These are phyloP conservation scores for Rostrohypoxylon terebratum DNA, from an alignment of 495 filamentous ascomycete species.

Conservation along the genomic window DNA sequence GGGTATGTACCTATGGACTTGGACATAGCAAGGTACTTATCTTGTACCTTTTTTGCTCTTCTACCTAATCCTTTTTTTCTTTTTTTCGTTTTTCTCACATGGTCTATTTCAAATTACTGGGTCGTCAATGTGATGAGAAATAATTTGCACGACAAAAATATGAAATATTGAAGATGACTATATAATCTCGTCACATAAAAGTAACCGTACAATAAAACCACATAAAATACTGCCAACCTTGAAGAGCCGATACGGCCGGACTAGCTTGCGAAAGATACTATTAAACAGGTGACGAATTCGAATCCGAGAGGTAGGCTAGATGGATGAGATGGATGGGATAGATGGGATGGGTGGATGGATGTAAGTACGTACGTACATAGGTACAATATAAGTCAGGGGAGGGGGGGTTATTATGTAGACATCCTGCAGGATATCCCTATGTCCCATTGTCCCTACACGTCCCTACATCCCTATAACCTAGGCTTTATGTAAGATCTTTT, in stretches of 20 bases:
- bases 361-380: neutral
- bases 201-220: neutral
- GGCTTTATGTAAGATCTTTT: slow-evolving; percentile 12
- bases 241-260: slow-evolving; percentile 3
- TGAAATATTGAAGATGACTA: neutral
- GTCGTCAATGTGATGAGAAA: neutral
- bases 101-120: neutral
- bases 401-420: too few relatives aligned
- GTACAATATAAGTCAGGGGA: too few relatives aligned
- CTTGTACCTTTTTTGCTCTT: neutral
- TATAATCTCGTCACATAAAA: neutral
- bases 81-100: neutral
- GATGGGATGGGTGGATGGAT: too few relatives aligned
- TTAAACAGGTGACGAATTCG: neutral
- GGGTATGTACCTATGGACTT: too few relatives aligned
- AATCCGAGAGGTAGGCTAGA: neutral
- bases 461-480: neutral
- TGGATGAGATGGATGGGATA: too few relatives aligned
- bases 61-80: neutral
- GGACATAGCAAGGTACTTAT: neutral
- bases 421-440: neutral
- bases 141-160: neutral
- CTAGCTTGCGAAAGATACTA: neutral
- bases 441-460: too few relatives aligned
- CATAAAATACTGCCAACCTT: neutral